Conservation (phyloP, 2,329 filamentous ascomycete species). For the Ambrosiella cleistominuta region DNA sequence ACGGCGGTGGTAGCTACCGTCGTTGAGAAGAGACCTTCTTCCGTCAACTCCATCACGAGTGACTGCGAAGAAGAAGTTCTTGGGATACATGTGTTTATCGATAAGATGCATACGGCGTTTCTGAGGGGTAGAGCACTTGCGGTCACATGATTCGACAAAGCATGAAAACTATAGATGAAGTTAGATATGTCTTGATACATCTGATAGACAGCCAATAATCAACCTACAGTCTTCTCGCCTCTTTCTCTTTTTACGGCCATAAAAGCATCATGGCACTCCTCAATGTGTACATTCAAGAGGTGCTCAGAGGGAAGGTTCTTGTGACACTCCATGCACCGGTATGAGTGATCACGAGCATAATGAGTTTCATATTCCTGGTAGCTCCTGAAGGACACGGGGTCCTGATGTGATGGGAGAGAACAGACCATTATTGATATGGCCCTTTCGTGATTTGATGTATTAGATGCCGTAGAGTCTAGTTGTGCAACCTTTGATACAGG, state of each 20-base stretch:
- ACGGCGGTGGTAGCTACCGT: constrained; percentile 31
- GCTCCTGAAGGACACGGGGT: constrained; percentile 50
- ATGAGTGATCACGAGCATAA: constrained; percentile 63
- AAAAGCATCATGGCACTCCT: constrained; percentile 80
- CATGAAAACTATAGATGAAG: constrained; percentile 52
- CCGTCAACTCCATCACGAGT: constrained; percentile 82
- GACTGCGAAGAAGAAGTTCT: constrained; percentile 73
- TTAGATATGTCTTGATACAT: neutral
- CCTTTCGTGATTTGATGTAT: constrained; percentile 19
- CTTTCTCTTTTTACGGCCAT: constrained; percentile 52
- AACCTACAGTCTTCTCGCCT: constrained; percentile 68
- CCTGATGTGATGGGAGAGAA: constrained; percentile 60
- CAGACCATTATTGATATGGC: constrained; percentile 50
- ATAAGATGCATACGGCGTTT: constrained; percentile 80
- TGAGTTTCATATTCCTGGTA: constrained; percentile 77
- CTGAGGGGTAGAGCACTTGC: constrained; percentile 63
- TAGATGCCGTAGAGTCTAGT: constrained; percentile 29
- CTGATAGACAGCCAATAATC: neutral
- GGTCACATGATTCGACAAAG: constrained; percentile 76
- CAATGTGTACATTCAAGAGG: constrained; percentile 67
- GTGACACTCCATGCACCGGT: constrained; percentile 68
- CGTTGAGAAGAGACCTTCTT: constrained; percentile 57
- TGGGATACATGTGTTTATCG: constrained; percentile 85
- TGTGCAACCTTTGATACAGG: constrained; percentile 36
- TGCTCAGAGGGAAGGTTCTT: constrained; percentile 78